phyloP scores from a whole-genome alignment of 495 filamentous ascomycete species.

The Talaromyces wortmannii region DNA sequence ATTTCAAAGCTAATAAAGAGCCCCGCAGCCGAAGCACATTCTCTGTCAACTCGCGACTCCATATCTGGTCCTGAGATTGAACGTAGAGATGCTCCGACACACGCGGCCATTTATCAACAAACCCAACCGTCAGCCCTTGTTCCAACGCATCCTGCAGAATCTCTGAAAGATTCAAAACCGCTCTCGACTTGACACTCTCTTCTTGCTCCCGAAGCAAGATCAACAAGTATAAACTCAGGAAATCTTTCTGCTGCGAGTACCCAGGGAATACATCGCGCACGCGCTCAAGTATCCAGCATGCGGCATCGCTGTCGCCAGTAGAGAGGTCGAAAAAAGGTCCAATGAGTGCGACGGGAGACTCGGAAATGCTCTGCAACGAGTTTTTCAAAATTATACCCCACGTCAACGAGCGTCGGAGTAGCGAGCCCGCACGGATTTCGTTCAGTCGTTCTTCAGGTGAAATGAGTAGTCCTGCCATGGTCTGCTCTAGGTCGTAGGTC shows the following conservation, averaged over 20 bases:
- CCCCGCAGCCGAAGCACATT: slow-evolving; percentile 43
- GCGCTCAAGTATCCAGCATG: slow-evolving; percentile 30
- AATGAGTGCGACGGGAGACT: slow-evolving; percentile 6
- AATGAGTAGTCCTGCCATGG: slow-evolving; percentile 1
- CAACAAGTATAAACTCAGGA: slow-evolving; percentile 22
- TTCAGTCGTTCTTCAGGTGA: slow-evolving; percentile 8
- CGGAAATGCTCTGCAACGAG: not conserved
- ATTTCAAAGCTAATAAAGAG: slow-evolving; percentile 49
- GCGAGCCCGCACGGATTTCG: slow-evolving; percentile 27
- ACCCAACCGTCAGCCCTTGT: not conserved
- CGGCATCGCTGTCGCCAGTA: slow-evolving; percentile 27
- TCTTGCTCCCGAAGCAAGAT: slow-evolving; percentile 20
- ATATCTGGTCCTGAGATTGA: slow-evolving; percentile 10
- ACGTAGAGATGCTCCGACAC: slow-evolving; percentile 1
- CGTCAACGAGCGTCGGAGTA: slow-evolving; percentile 30
- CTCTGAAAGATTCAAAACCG: slow-evolving; percentile 27
- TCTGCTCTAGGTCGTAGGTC: not conserved
- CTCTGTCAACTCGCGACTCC: slow-evolving; percentile 37
- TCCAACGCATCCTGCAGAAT: slow-evolving; percentile 15
- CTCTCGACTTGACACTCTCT: slow-evolving; percentile 22
- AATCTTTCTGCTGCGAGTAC: slow-evolving; percentile 13
- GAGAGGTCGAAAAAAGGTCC: slow-evolving; percentile 20
- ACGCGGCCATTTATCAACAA: slow-evolving; percentile 3
- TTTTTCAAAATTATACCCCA: slow-evolving; percentile 25
- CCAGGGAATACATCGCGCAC: slow-evolving; percentile 17